Evolutionary conservation across 495 filamentous ascomycete species (phyloP).

Genomic region (Aspergillus homomorphus): DNA sequence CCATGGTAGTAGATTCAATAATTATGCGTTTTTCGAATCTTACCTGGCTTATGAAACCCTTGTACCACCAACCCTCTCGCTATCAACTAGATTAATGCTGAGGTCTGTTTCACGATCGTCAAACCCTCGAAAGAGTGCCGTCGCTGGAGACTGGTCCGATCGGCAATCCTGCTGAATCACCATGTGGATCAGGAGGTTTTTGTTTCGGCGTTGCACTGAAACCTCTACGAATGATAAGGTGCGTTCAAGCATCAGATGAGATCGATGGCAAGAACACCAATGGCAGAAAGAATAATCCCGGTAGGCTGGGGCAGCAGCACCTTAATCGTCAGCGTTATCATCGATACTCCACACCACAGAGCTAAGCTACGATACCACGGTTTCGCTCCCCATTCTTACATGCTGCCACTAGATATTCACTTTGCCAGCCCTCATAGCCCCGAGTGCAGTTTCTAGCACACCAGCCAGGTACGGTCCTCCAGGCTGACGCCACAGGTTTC

Average conservation of each 20-base stretch:
- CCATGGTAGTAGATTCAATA: not conserved
- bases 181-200: conserved; percentile 17
- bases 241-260: not conserved
- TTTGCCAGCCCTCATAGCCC: not conserved
- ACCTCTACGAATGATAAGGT: conserved; percentile 9
- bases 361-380: not conserved
- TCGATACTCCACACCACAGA: not conserved
- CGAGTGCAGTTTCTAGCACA: not conserved
- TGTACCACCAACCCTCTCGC: conserved; percentile 3
- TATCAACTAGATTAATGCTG: conserved; percentile 3
- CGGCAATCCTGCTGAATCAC: conserved; percentile 12
- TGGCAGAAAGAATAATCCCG: not conserved
- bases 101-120: conserved; percentile 15
- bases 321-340: conserved; percentile 3
- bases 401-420: not conserved
- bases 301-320: conserved; percentile 3
- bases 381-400: conserved; percentile 1
- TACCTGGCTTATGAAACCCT: not conserved
- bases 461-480: not conserved
- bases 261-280: not conserved
- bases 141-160: conserved; percentile 14
- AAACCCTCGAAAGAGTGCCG: conserved; percentile 12
- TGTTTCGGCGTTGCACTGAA: conserved; percentile 15
- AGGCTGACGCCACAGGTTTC: conserved; percentile 7
- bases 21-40: not conserved